Conservation (phyloP, 768 basidiomycete genomes). For the Boletus reticuloceps region DNA sequence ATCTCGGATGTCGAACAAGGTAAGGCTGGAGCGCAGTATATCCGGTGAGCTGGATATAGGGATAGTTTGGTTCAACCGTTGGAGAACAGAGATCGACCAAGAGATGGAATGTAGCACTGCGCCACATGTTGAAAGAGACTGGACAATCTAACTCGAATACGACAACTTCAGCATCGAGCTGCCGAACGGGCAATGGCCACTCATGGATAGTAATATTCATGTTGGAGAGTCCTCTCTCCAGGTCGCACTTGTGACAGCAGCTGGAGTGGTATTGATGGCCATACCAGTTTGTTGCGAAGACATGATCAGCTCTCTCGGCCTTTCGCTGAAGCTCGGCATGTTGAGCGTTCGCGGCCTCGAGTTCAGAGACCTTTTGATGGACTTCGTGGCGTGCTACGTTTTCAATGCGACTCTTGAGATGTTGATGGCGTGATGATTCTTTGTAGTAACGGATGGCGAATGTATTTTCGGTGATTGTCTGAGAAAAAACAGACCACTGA, state of each 20-base stretch:
- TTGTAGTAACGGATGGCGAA: constrained; percentile 39
- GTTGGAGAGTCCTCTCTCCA: constrained; percentile 11
- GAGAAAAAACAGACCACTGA: constrained; percentile 35
- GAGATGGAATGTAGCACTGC: constrained; percentile 38
- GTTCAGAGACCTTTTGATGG: constrained; percentile 27
- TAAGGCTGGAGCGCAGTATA: constrained; percentile 14
- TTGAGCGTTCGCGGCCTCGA: constrained; percentile 19
- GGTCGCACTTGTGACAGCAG: constrained; percentile 30
- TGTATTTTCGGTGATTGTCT: constrained; percentile 5
- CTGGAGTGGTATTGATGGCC: neutral
- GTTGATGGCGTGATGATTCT: constrained; percentile 18
- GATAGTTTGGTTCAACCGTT: neutral
- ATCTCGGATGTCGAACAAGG: constrained; percentile 9
- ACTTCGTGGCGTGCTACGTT: constrained; percentile 18
- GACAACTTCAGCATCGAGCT: constrained; percentile 22
- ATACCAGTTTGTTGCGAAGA: neutral
- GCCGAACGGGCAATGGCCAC: constrained; percentile 42
- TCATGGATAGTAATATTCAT: constrained; percentile 40
- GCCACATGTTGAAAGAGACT: constrained; percentile 40
- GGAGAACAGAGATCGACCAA: constrained; percentile 35
- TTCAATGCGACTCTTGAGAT: constrained; percentile 32
- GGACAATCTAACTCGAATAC: constrained; percentile 46
- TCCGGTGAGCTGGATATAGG: constrained; percentile 11
- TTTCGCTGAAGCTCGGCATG: constrained; percentile 17
- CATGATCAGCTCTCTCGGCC: constrained; percentile 6